Base-by-base conservation (phyloP, 768 basidiomycete genomes). In the Leccinum incarnatum region DNA sequence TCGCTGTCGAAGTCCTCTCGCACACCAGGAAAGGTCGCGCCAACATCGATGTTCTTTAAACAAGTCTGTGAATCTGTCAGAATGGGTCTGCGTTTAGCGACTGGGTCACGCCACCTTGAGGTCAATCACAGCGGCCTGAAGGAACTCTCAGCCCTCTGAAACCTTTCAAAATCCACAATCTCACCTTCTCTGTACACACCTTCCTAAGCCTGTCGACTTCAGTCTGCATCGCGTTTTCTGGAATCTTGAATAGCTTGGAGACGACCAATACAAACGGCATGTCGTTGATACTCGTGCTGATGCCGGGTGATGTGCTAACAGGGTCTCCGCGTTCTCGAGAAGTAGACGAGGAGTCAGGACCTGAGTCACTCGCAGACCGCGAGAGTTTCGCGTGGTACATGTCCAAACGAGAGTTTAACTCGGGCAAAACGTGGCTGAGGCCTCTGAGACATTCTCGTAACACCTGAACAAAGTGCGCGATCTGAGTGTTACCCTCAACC, bases 1-100 rank as follows among this genome's bases (percentile, higher is more conserved):
- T 93, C 90, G 55, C 73, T 87, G 34, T 86, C 83, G 68, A 98
- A 98, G 70, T 98, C 95, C 61, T 92, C 88, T 62, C 89, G 81
- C 53, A 88, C 83, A 19, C 91, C 93, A 1, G 95, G 94, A 69
- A 95, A 95, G 1, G 89, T 76, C 12, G 82, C 79, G 25, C 92
- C 89, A 14, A 89, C 87, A 55, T 89, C 91, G 68, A 98, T 89
- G 62, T 93, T 91, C 77, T 96, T 96, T 55, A 98, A 77, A 69
- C 91, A 95, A 36, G 89, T 91, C 91, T 69, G 47, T 42, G 36
- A 67, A 56, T 56, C 40, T 32, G 47, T 64, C 50, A 57, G 64
- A 49, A 55, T 46, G 53, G 17, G 10, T 17, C 5, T 29, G 37
- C 56, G 30, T 17, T 42, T 21, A 36, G 17, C 17, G 30, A 4